Conservation (phyloP, 495 filamentous ascomycete species). For the Trypethelium eluteriae region DNA sequence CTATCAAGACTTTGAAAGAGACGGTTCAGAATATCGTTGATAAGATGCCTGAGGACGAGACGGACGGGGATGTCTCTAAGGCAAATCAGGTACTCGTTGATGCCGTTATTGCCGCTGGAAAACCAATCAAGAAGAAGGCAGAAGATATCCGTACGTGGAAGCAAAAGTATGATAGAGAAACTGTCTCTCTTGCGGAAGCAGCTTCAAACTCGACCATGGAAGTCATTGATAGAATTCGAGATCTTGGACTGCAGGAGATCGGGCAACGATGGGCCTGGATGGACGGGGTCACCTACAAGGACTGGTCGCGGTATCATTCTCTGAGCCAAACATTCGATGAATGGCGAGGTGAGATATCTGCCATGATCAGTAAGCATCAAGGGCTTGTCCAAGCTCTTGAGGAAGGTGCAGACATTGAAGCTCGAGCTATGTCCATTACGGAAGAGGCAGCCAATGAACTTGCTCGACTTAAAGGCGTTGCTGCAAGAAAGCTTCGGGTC, state of each 20-base stretch:
- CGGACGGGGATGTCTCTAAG: conserved; percentile 46
- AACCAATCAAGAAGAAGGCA: conserved; percentile 70
- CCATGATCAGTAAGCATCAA: conserved; percentile 61
- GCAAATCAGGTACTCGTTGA: conserved; percentile 55
- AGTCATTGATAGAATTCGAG: conserved; percentile 75
- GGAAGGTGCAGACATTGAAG: conserved; percentile 61
- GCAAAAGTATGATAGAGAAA: conserved; percentile 61
- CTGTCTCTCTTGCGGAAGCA: conserved; percentile 57
- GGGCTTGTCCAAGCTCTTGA: conserved; percentile 62
- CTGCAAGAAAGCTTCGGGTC: conserved; percentile 74
- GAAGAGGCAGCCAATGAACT: conserved; percentile 78
- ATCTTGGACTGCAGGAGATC: conserved; percentile 86
- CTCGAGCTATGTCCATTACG: conserved; percentile 69
- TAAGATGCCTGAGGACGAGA: conserved; percentile 45
- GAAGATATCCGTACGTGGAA: conserved; percentile 76
- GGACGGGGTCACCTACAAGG: conserved; percentile 89
- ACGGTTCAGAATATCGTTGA: conserved; percentile 57
- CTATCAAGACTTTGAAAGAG: conserved; percentile 58
- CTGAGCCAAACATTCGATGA: conserved; percentile 75
- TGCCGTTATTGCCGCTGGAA: conserved; percentile 64
- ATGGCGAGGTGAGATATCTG: conserved; percentile 74
- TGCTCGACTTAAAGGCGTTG: conserved; percentile 72
- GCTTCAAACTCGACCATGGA: conserved; percentile 74
- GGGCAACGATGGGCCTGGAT: conserved; percentile 98
- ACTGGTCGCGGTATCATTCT: conserved; percentile 86